These are phyloP conservation scores for Santalum album DNA, from an alignment of 164 flowering plant genomes.

Conservation along the genomic window DNA sequence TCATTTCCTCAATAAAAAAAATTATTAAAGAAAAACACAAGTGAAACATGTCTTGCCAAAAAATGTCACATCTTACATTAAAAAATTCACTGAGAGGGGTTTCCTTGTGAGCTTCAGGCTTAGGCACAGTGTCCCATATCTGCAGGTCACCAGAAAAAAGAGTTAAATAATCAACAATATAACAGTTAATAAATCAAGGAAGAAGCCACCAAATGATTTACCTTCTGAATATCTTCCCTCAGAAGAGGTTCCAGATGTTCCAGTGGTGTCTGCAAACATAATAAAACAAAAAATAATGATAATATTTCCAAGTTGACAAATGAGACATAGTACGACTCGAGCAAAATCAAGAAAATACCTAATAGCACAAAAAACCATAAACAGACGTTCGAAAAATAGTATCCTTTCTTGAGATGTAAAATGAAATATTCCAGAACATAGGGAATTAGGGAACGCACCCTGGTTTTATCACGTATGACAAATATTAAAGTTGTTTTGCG, in stretches of 20 bases:
- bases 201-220: conserved; percentile 11
- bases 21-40: not conserved
- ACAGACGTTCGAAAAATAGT: not conserved
- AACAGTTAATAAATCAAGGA: not conserved
- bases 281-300: not conserved
- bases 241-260: conserved; percentile 89
- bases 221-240: conserved; percentile 96
- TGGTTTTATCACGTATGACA: conserved; percentile 93
- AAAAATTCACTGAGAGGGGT: conserved; percentile 96
- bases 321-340: not conserved
- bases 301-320: too few species aligned
- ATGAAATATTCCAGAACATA: not conserved
- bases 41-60: not conserved
- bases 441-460: conserved; percentile 32
- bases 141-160: conserved; percentile 18
- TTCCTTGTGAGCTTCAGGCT: conserved; percentile 78
- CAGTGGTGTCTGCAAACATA: conserved; percentile 68
- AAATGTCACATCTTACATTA: conserved; percentile 45
- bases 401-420: not conserved
- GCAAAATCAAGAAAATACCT: not conserved
- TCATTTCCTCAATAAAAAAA: not conserved
- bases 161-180: not conserved
- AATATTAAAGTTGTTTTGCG: conserved; percentile 93
- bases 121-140: conserved; percentile 98
- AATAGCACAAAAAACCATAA: not conserved